Percentiles rank a stretch among this genome's conserved stretches.
Evolutionary conservation across 73 alveolate genomes (phyloP).

Genomic region (Stentor roeselii): DNA sequence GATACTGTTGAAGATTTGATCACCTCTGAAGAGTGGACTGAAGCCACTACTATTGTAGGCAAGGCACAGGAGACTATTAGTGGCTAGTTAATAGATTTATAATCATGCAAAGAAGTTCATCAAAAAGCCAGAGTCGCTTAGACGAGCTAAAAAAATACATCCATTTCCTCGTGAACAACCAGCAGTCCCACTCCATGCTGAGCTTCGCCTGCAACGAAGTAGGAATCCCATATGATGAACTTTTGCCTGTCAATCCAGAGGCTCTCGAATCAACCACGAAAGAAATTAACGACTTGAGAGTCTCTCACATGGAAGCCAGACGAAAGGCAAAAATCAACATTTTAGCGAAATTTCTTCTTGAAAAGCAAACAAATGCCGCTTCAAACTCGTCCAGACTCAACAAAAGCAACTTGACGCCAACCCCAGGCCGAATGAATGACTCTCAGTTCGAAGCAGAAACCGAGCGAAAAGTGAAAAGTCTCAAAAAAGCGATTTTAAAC

Average conservation of each 20-base stretch:
- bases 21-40: slow-evolving; percentile 14
- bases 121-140: too few relatives aligned
- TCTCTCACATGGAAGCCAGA: neutral
- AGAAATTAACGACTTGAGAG: neutral
- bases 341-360: neutral
- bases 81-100: too few relatives aligned
- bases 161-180: too few relatives aligned
- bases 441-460: too few relatives aligned
- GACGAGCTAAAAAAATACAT: too few relatives aligned
- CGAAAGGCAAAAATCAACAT: neutral
- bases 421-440: neutral
- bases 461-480: neutral
- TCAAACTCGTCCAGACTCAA: neutral
- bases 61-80: slow-evolving; percentile 18
- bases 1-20: slow-evolving; percentile 14
- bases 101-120: too few relatives aligned
- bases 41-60: neutral
- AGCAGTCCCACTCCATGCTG: neutral
- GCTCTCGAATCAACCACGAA: neutral
- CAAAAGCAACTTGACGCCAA: neutral
- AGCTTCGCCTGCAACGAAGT: neutral
- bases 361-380: neutral
- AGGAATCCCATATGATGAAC: neutral
- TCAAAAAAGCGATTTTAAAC: neutral
- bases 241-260: neutral